A percentile compares a stretch with the other conserved stretches of the same genome.
These are phyloP conservation scores for Trypanosoma congolense DNA, from an alignment of 208 protist genomes.

Conservation along the genomic window DNA sequence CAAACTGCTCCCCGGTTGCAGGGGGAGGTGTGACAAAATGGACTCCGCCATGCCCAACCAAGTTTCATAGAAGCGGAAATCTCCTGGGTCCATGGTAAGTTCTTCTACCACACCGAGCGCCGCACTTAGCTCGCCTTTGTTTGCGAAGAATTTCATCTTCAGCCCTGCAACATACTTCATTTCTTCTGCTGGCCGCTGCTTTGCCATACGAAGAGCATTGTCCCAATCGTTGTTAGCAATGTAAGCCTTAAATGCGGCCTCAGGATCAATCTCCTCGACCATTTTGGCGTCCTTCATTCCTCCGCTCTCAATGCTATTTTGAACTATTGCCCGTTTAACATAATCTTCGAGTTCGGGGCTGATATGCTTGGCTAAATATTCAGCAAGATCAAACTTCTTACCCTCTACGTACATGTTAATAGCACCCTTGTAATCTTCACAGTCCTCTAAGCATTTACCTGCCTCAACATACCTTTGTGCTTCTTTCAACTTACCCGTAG, in stretches of 20 bases:
- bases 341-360: constrained; percentile 85
- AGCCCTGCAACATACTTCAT: constrained; percentile 64
- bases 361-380: constrained; percentile 78
- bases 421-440: constrained; percentile 89
- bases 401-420: constrained; percentile 94
- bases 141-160: constrained; percentile 71
- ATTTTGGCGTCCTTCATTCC: constrained; percentile 73
- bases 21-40: constrained; percentile 38
- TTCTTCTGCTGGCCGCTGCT: constrained; percentile 55
- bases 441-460: constrained; percentile 85
- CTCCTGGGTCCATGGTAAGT: constrained; percentile 61
- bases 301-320: constrained; percentile 81
- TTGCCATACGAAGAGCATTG: constrained; percentile 78
- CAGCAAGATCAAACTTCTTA: constrained; percentile 90
- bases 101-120: constrained; percentile 63
- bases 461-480: constrained; percentile 82
- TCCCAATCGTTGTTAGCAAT: constrained; percentile 76
- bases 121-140: constrained; percentile 40
- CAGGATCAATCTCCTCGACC: constrained; percentile 85
- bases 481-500: constrained; percentile 74
- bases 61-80: constrained; percentile 88
- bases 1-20: constrained; percentile 26
- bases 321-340: constrained; percentile 85
- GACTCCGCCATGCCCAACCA: constrained; percentile 68
- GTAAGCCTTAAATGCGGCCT: constrained; percentile 87